Base-by-base conservation (phyloP, 2,329 filamentous ascomycete genomes). In the Nannizziopsis arthrosporioides region DNA sequence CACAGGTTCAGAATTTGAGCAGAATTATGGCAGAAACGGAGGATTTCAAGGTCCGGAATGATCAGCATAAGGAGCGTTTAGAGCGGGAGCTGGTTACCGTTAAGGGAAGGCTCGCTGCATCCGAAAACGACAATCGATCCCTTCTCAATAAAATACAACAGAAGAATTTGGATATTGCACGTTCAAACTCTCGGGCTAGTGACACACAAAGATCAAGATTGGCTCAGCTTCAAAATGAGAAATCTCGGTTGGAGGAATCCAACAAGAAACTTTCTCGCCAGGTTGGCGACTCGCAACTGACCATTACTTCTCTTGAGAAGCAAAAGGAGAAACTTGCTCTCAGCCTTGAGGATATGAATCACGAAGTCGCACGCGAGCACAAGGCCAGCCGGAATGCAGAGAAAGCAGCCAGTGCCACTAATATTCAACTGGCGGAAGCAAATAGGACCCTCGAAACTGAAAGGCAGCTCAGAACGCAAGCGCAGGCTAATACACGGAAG, bases 111-210 rank as follows among this genome's bases (percentile, higher is more conserved):
- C 73, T 98, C 36, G 77, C 83, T 6, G 92, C 90, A 18, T 96
- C 90, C 0, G 90, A 98, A 63, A 95, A 96, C 58, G 90, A 96
- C 67, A 96, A 96, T 59, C 82, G 87, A 44, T 83, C 88, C 4
- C 72, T 98, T n/a, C 75, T 96, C 55, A 96, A 95, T 70, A 96
- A 96, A 67, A 75, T 98, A 14, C 90, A 96, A 60, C 90, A 96
- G 60, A 96, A 96, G 71, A 92, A 93, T 27, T 76, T 98, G 5
- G 90, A 98, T 61, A 93, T 98, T 63, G 90, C 90, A 36, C 80
- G 92, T 40, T 92, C 90, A 0, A 86, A 80, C 51, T 94, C 89
- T 4, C 82, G 83, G 51, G 90, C 85, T 27, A 88, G 78, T 52
- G 90, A 96, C 57, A 85, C 81, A 30, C 85, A 88, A 41, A 81